phyloP scores from a whole-genome alignment of 768 basidiomycete species.

The Calocybe cyanea region DNA sequence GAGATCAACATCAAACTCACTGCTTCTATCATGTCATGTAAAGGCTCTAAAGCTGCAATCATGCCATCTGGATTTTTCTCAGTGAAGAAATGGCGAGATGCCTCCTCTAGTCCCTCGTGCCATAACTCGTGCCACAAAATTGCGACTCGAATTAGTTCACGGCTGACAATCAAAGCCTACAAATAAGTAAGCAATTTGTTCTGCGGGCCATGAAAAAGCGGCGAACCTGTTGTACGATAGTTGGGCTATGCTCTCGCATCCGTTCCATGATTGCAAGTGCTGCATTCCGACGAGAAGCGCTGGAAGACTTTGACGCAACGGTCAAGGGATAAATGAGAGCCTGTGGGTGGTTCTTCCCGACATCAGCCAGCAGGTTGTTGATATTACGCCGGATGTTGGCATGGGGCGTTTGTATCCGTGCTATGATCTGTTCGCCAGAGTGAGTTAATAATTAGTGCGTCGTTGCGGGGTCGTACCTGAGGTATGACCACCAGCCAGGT shows the following conservation, averaged over 20 bases:
- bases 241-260: conserved; percentile 88
- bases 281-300: conserved; percentile 72
- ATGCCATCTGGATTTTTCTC: conserved; percentile 97
- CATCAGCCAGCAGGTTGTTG: conserved; percentile 81
- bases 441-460: not conserved
- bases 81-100: conserved; percentile 92
- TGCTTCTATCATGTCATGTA: conserved; percentile 89
- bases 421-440: conserved; percentile 71
- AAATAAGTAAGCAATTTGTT: not conserved
- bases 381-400: conserved; percentile 85
- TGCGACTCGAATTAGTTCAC: conserved; percentile 94
- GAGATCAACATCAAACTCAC: no score
- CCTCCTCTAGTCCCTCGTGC: conserved; percentile 98
- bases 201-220: not conserved
- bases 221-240: conserved; percentile 80
- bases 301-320: conserved; percentile 95
- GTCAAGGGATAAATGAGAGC: conserved; percentile 94
- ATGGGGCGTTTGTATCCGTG: conserved; percentile 94
- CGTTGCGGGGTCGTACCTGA: conserved; percentile 54
- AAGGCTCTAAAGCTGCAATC: conserved; percentile 88
- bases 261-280: conserved; percentile 86
- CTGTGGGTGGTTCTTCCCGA: conserved; percentile 96
- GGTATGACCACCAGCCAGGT: conserved; percentile 99
- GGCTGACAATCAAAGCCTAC: conserved; percentile 83
- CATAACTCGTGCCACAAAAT: conserved; percentile 99